phyloP scores from a whole-genome alignment of 2,329 filamentous ascomycete genomes.

The Cryphonectria carpinicola region DNA sequence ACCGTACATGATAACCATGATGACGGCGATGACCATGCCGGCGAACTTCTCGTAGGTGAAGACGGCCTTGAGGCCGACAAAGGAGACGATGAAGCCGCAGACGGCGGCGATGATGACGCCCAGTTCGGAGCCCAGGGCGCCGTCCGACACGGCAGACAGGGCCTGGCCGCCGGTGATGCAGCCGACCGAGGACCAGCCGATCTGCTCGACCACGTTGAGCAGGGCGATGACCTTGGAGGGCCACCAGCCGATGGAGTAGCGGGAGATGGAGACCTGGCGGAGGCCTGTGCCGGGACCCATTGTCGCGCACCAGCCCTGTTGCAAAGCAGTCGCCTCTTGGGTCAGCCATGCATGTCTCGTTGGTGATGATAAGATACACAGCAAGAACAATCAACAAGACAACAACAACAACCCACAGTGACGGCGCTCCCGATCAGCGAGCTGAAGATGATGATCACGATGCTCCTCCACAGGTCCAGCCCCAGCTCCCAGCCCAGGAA shows the following conservation, averaged over 20 bases:
- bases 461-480: conserved; percentile 47
- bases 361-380: not conserved
- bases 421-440: conserved; percentile 49
- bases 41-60: conserved; percentile 55
- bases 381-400: not conserved
- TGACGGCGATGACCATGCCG: conserved; percentile 51
- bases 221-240: conserved; percentile 53
- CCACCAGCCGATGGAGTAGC: conserved; percentile 56
- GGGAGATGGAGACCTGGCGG: conserved; percentile 53
- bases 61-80: conserved; percentile 54
- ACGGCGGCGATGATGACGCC: conserved; percentile 57
- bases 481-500: conserved; percentile 56
- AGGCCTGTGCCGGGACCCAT: conserved; percentile 54
- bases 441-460: conserved; percentile 50
- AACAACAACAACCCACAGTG: conserved; percentile 35
- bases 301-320: conserved; percentile 52
- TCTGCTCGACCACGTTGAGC: conserved; percentile 54
- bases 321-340: not conserved
- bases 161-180: conserved; percentile 56
- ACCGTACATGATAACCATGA: conserved; percentile 55
- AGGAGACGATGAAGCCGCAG: conserved; percentile 53
- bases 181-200: conserved; percentile 56
- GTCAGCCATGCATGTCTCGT: not conserved
- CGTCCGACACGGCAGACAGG: conserved; percentile 49
- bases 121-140: conserved; percentile 51